These are phyloP conservation scores for Cutaneotrichosporon sp. DNA, from an alignment of 1,284 basidiomycete genomes.

Conservation along the genomic window DNA sequence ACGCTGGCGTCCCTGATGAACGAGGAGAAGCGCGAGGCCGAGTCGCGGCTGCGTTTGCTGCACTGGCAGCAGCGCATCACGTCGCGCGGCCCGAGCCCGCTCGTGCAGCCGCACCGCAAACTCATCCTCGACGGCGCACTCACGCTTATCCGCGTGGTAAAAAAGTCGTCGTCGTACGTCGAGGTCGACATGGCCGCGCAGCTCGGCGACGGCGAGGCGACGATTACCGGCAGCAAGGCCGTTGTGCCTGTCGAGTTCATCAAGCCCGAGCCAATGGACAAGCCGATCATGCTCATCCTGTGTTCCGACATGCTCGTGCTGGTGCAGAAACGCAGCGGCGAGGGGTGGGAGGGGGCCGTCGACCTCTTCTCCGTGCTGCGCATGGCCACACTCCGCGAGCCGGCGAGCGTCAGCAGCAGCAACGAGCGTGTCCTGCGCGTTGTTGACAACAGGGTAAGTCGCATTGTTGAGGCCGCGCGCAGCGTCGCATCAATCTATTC, in stretches of 20 bases:
- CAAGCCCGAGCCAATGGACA: conserved; percentile 50
- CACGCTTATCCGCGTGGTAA: conserved; percentile 77
- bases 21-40: conserved; percentile 89
- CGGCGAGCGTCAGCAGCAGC: conserved; percentile 80
- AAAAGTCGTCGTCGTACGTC: conserved; percentile 77
- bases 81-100: conserved; percentile 84
- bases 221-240: conserved; percentile 51
- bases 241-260: conserved; percentile 84
- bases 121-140: conserved; percentile 83
- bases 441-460: conserved; percentile 43
- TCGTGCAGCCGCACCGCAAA: conserved; percentile 95
- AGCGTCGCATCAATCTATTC: too few species aligned
- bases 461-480: conserved; percentile 57
- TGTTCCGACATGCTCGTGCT: conserved; percentile 83
- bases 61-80: conserved; percentile 86
- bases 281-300: conserved; percentile 41
- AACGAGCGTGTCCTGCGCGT: conserved; percentile 55
- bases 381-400: conserved; percentile 82
- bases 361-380: conserved; percentile 89
- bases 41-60: conserved; percentile 79
- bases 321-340: conserved; percentile 66
- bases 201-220: conserved; percentile 32
- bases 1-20: conserved; percentile 89
- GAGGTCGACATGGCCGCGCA: conserved; percentile 54
- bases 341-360: conserved; percentile 64